Conservation (phyloP, 768 basidiomycete species). For the Steccherinum ochraceum region DNA sequence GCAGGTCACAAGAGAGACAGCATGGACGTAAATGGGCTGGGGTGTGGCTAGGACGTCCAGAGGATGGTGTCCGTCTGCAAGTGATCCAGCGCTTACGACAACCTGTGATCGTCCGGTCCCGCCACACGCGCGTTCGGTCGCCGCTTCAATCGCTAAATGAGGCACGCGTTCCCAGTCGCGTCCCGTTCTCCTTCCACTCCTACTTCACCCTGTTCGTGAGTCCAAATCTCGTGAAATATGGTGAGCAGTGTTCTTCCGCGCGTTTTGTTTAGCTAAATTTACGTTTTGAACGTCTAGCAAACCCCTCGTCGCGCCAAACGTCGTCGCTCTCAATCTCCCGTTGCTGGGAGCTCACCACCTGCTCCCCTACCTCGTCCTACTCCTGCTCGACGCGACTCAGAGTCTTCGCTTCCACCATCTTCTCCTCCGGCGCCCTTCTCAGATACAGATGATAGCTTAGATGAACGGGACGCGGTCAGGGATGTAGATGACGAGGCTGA, state of each 20-base stretch:
- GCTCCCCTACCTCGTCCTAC: slow-evolving; percentile 31
- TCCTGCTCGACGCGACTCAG: slow-evolving; percentile 46
- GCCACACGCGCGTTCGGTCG: neutral
- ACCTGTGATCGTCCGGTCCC: neutral
- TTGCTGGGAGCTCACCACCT: slow-evolving; percentile 41
- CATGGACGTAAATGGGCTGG: neutral
- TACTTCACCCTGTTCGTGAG: no score
- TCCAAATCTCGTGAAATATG: no score
- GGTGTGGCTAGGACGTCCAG: no score
- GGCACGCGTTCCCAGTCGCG: neutral
- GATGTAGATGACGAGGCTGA: slow-evolving; percentile 85
- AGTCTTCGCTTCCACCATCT: slow-evolving; percentile 63
- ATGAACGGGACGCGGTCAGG: slow-evolving; percentile 43
- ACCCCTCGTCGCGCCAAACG: slow-evolving; percentile 58
- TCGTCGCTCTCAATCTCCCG: slow-evolving; percentile 44
- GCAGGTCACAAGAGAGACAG: neutral
- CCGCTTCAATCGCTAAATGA: neutral
- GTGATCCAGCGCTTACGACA: neutral
- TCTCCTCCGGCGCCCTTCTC: slow-evolving; percentile 45
- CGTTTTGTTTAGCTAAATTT: no score
- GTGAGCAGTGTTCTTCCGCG: no score
- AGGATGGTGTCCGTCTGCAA: neutral
- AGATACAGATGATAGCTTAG: slow-evolving; percentile 40
- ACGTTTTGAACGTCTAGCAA: no score
- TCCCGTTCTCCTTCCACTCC: no score